A percentile compares a stretch with the other conserved stretches of the same genome.
phyloP scores from a whole-genome alignment of 2,329 filamentous ascomycete species.

The Coniochaeta sp. region DNA sequence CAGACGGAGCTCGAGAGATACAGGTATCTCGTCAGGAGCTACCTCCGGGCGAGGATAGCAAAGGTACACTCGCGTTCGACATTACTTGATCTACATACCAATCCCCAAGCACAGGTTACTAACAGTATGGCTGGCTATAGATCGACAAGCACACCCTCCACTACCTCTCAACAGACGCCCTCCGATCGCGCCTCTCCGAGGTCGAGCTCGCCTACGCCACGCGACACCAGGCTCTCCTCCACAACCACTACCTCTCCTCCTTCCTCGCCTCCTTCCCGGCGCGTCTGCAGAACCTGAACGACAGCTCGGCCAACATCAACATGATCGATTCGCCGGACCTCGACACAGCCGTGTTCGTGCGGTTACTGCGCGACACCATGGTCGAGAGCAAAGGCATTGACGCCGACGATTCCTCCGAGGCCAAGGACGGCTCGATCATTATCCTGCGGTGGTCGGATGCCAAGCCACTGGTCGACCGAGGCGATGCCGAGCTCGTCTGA shows the following conservation, averaged over 20 bases:
- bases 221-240: constrained; percentile 76
- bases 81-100: no score
- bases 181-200: constrained; percentile 60
- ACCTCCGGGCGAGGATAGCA: constrained; percentile 75
- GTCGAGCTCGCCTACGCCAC: constrained; percentile 78
- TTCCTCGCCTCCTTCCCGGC: constrained; percentile 80
- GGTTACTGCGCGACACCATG: constrained; percentile 56
- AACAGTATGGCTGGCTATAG: constrained; percentile 27
- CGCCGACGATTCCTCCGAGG: constrained; percentile 51
- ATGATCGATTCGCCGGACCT: constrained; percentile 89
- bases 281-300: constrained; percentile 76
- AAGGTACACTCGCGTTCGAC: constrained; percentile 59
- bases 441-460: constrained; percentile 71
- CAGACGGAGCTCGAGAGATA: constrained; percentile 94
- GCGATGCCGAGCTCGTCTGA: constrained; percentile 53
- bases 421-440: constrained; percentile 52
- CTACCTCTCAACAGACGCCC: constrained; percentile 53
- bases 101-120: constrained; percentile 1
- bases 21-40: constrained; percentile 82
- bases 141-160: constrained; percentile 73
- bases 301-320: constrained; percentile 78
- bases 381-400: constrained; percentile 58
- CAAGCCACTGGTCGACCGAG: constrained; percentile 48
- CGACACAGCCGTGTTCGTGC: constrained; percentile 77
- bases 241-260: constrained; percentile 76